Base-by-base conservation (phyloP, 2,329 filamentous ascomycete species). In the Trichoderma oligosporum region DNA sequence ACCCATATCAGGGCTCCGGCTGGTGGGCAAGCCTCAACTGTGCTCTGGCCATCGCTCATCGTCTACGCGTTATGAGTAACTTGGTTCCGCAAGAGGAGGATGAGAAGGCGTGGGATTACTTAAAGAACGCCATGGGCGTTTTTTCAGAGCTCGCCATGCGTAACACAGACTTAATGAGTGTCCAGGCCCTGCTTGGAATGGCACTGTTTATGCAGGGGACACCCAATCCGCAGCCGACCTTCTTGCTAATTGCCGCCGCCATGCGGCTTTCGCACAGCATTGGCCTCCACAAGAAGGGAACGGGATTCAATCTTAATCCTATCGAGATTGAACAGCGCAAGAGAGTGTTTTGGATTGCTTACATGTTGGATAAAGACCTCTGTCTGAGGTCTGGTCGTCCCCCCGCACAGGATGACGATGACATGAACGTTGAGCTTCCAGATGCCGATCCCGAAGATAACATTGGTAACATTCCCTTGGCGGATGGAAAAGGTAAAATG, bases 1-100 rank as follows among this genome's bases (percentile, higher is more conserved):
- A 97, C 64, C 93, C 93, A 0, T 97, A 97, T 64, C 87, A 96
- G 69, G 92, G 93, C 25, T 95, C 91, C 5, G 94, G 94, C 3
- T 99, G 94, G 94, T 99, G 94, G 93, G 94, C 94, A 4, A 96
- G 91, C 72, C 80, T 99, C 66, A 99, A 99, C 65, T 88, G 96
- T 59, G 91, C 88, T 1, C 76, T 99, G 56, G 94, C 93, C n/a
- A 95, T 97, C 64, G 88, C 93, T 4, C 91, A 97, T 69, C 84
- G 94, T 38, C 78, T 99, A 66, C 87, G 94, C 9, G 91, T 97
- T 20, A 96, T 97, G 91, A 96, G 90, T 76, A 94, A 96, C 66
- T 77, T 96, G 7, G 90, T 96, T 0, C 87, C 91, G 1, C 84
- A 89, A 61, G 91, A 96, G 61, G 93, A 97, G 69, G 94, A 97